Base-by-base conservation (phyloP, 2,329 filamentous ascomycete species). In the Stenocarpella maydis region DNA sequence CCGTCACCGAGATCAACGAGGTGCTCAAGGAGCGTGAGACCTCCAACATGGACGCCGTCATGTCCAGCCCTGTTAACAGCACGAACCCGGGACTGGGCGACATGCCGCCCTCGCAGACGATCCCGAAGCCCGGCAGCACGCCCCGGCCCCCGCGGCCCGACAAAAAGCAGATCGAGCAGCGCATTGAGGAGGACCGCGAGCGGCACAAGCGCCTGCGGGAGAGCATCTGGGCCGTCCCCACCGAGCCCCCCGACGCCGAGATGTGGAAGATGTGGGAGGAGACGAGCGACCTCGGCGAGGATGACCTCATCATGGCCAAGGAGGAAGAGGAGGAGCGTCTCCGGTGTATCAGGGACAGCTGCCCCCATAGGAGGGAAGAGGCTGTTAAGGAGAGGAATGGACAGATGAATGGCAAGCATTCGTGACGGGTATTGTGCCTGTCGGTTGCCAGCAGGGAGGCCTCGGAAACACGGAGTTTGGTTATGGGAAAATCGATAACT, bases 151-250 rank as follows among this genome's bases (percentile, higher is more conserved):
- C 73, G 54, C 79, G 82, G 19, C 79, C 96, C 64, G 93, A 98
- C 76, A 96, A 95, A 81, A 88, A 92, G 68, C 93, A 97, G 81
- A 92, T 98, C 65, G 95, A 98, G 81, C 95, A 98, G 82, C 87
- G 96, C 49, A 97, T 99, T 72, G 97, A 99, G 75, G 97, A 99
- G 81, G 96, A 99, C 80, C 86, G 96, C 4, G 96, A 99, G 80
- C 85, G 96, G 52, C 97, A 99, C 80, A 99, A 99, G 84, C 85
- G 95, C 52, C 84, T 95, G 76, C 85, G 96, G 26, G 96, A 99
- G 82, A 94, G 91, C 75, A 97, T 97, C 72, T 99, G 97, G 96
- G 93, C 94, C 0, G 90, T 97, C 2, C 88, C 88, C 37, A 85
- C 87, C 10, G 86, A 88, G 39, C 82, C 85, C 10, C 85, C 87